Base-by-base conservation (phyloP, 352 stramenopile species). In the Globisporangium abappressorium region DNA sequence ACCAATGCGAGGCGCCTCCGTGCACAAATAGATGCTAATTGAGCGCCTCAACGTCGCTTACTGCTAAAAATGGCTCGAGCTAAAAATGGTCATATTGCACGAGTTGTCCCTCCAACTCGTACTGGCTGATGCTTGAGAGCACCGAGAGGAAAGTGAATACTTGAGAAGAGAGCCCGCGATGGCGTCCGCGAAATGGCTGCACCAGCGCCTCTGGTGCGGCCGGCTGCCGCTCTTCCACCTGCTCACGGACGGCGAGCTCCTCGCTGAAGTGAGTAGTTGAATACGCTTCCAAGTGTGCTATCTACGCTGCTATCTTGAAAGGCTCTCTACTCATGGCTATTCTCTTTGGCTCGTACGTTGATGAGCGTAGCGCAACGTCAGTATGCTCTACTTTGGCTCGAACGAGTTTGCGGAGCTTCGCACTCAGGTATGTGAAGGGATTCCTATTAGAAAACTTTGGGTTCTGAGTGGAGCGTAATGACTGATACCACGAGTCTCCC, bases 141-240 rank as follows among this genome's bases (percentile, higher is more conserved):
- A 78, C 28, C 71, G 57, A 15, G 11, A 43, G 9, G 14, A 11
- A 4, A 15, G 5, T 43, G 34, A 12, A 43, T 18, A 43, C 26
- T 15, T 34, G 51, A 20, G 11, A n/a, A 28, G n/a, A 30, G 51
- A 34, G 11, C 18, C 9, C 11, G 11, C 5, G 26, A 80, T 84
- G 77, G 47, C 60, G 60, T 77, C 57, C 20, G 49, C 51, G 4
- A 72, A 70, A 26, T 81, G 78, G 78, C 61, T 82, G 46, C 69
- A 78, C 57, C 63, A 69, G 8, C 70, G 77, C 20, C 56, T 84
- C 33, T 87, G 80, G 80, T 75, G 73, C 61, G 82, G 82, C 24
- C 66, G n/a, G n/a, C 67, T 89, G 15, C 82, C 82, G 33, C 61
- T 33, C 26, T 89, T 78, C 60, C 70, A 75, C 53, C 61, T 87